Percentiles rank a stretch among this genome's conserved stretches.
Evolutionary conservation across 106 monocot genomes (phyloP).

Genomic region (Acanthochlamys bracteata): DNA sequence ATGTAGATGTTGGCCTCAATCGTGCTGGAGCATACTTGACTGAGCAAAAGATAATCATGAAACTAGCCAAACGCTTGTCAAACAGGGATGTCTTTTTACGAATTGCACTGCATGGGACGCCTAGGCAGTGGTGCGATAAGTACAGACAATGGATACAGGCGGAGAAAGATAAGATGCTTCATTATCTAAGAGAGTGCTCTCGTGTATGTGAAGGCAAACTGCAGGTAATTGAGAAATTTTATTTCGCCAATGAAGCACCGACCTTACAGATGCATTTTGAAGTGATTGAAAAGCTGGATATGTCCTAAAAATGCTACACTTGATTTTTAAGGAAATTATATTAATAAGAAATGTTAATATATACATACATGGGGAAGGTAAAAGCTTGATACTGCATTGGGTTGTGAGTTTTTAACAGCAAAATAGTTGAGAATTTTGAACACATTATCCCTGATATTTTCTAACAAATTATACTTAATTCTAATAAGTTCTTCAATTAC

Average conservation of each 20-base stretch:
- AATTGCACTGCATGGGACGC: conserved; percentile 80
- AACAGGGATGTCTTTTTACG: conserved; percentile 7
- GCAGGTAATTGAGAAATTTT: conserved; percentile 43
- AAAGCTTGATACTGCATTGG: no score
- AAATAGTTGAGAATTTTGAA: no score
- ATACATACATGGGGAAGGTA: no score
- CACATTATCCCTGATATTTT: no score
- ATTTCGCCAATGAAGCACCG: conserved; percentile 33
- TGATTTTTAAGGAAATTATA: neutral
- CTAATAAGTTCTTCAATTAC: no score
- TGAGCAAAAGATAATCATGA: conserved; percentile 25
- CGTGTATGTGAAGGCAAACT: conserved; percentile 33
- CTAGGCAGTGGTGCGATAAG: conserved; percentile 69
- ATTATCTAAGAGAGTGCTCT: conserved; percentile 40
- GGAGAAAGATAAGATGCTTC: conserved; percentile 53
- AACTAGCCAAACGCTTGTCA: conserved; percentile 13
- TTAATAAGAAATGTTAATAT: neutral
- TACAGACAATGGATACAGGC: conserved; percentile 61
- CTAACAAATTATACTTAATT: no score
- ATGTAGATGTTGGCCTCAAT: conserved; percentile 89
- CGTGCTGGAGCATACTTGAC: conserved; percentile 70
- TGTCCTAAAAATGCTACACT: conserved; percentile 22
- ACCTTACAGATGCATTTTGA: conserved; percentile 95
- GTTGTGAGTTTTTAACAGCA: no score
- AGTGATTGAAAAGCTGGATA: conserved; percentile 53